Evolutionary conservation across 352 stramenopile species (phyloP).

Genomic region (Globisporangium perplexum): DNA sequence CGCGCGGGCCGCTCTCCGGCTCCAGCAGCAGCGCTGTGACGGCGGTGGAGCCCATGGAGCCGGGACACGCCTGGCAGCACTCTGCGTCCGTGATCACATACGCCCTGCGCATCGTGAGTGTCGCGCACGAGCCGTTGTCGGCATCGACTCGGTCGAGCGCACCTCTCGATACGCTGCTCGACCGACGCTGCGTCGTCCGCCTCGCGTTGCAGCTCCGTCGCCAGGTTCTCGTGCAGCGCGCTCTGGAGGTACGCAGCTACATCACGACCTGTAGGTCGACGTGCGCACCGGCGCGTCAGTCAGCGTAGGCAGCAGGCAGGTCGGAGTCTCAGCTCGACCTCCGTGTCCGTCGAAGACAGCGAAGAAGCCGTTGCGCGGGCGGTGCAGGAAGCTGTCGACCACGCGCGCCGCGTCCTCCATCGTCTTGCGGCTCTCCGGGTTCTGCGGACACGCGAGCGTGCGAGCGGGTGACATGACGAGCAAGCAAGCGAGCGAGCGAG

Average conservation of each 20-base stretch:
- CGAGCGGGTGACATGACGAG: too few relatives aligned
- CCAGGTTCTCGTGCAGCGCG: constrained; percentile 57
- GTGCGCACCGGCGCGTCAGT: neutral
- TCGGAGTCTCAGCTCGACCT: constrained; percentile 27
- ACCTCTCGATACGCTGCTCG: constrained; percentile 63
- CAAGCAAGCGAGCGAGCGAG: neutral
- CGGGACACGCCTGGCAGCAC: constrained; percentile 46
- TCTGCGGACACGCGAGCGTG: constrained; percentile 22
- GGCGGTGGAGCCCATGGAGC: constrained; percentile 51
- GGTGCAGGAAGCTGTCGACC: constrained; percentile 58
- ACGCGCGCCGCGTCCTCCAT: constrained; percentile 81
- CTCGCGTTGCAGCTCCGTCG: constrained; percentile 32
- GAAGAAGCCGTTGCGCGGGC: constrained; percentile 64
- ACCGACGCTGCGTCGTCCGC: constrained; percentile 28
- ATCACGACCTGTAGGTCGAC: constrained; percentile 46
- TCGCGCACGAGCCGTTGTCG: neutral
- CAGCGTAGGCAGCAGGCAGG: neutral
- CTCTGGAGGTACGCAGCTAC: constrained; percentile 69
- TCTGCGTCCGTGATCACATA: constrained; percentile 78
- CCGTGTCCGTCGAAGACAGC: constrained; percentile 75
- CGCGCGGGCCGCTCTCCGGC: constrained; percentile 21
- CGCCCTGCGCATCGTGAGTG: constrained; percentile 20
- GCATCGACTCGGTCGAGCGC: neutral
- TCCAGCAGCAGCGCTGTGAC: constrained; percentile 49
- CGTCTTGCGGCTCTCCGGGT: constrained; percentile 63